Evolutionary conservation across 202 grass and related monocot genomes (phyloP), one percentile per base, ranked within the genome.

Genomic region (Setaria italica): DNA sequence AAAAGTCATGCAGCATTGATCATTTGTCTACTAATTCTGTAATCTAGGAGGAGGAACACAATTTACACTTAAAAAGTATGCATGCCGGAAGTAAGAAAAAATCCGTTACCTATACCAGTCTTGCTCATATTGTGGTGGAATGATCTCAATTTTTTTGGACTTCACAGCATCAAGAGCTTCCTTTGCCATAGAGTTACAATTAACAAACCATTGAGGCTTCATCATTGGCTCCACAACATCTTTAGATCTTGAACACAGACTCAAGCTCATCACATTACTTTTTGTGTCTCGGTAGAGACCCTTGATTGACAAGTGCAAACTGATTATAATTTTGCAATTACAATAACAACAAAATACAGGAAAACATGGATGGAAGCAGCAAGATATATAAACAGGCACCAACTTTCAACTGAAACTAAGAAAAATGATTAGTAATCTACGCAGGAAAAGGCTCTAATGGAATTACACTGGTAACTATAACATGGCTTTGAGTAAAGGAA

Each of bases 121-220:
- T 79, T 92, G 91, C 60, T 94, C 91, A 90, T 95, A 95, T 80
- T 99, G 96, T 17, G 88, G 90, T 6, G 96, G 96, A 80, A 99
- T 95, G 32, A 99, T 94, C 90, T 94, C 91, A 82, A 99, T 93
- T 67, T 82, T 92, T 75, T 91, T 94, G 3, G 91, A 94, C 50
- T 83, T 81, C 19, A 99, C 96, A 82, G 96, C 96, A 85, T 95
- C 91, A 82, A 99, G 79, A 78, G 88, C 86, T 72, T 75, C 74
- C 62, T 89, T 95, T 74, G 86, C 96, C 96, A 99, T 99, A 12
- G 85, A 93, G 48, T 88, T 73, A 58, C 96, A 99, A 82, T 84
- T 90, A 84, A 95, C 93, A 90, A 94, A 95, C 91, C 93, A 98
- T 55, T 98, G 96, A 20, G 93, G 90, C 42, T 89, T 98, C 75